Conservation (phyloP, 129 eudicot species). For the Solidago caesia region DNA sequence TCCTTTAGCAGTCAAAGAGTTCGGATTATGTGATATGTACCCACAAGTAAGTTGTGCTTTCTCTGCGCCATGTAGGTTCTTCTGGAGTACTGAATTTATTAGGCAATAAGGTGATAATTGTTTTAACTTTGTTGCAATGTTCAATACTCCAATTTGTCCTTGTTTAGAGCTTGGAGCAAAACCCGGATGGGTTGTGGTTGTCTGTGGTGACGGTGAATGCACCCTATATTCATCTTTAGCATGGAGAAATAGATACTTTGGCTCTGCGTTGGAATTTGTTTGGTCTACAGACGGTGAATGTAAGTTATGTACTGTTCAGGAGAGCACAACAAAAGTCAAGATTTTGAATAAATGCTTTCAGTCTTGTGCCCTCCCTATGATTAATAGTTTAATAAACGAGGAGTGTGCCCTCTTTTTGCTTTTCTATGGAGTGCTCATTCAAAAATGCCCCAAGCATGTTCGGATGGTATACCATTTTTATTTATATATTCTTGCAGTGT, state of each 20-base stretch:
- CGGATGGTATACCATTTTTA: background rate
- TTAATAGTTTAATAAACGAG: background rate
- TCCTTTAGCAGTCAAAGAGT: slow-evolving; percentile 13
- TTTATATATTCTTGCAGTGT: background rate
- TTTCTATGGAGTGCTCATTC: background rate
- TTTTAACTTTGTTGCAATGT: no score
- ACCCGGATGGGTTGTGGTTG: no score
- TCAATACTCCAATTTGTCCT: background rate
- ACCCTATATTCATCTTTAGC: no score
- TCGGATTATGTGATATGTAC: slow-evolving; percentile 2
- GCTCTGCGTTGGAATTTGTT: no score
- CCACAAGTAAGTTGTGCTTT: slow-evolving; percentile 13
- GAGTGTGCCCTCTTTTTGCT: background rate
- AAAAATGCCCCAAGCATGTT: no score
- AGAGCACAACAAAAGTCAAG: no score
- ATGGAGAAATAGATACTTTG: no score
- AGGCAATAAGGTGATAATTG: background rate
- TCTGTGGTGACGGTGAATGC: no score
- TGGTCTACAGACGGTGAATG: no score
- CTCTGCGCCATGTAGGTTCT: background rate
- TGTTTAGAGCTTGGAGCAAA: background rate
- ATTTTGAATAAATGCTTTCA: no score
- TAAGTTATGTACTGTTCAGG: no score
- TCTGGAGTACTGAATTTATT: background rate
- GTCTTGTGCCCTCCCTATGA: background rate